phyloP scores from a whole-genome alignment of 768 basidiomycete species.

The Termitomyces titanicus region DNA sequence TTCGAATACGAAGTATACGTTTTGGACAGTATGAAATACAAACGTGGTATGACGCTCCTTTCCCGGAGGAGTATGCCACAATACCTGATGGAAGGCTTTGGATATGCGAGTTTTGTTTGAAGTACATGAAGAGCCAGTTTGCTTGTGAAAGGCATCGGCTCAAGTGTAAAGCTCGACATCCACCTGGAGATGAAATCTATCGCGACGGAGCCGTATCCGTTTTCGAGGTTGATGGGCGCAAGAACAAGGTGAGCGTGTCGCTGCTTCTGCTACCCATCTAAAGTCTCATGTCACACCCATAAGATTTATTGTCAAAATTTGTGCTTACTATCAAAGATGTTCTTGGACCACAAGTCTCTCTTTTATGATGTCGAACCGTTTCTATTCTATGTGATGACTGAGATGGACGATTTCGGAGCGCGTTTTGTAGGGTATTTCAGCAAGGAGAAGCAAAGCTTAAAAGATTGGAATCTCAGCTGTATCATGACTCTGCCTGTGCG shows the following conservation, averaged over 20 bases:
- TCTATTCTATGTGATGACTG: conserved; percentile 96
- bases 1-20: conserved; percentile 83
- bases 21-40: conserved; percentile 92
- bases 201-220: conserved; percentile 84
- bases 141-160: conserved; percentile 84
- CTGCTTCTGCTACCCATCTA: not conserved
- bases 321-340: conserved; percentile 97
- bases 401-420: conserved; percentile 84
- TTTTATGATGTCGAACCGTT: conserved; percentile 99
- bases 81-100: conserved; percentile 90
- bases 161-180: conserved; percentile 94
- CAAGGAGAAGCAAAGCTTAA: conserved; percentile 96
- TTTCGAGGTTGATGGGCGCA: conserved; percentile 97
- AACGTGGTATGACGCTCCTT: conserved; percentile 99
- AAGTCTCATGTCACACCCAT: conserved; percentile 9
- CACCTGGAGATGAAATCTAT: conserved; percentile 98
- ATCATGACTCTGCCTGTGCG: conserved; percentile 98
- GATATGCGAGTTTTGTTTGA: conserved; percentile 98
- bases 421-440: conserved; percentile 98
- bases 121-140: conserved; percentile 96
- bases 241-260: conserved; percentile 72
- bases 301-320: conserved; percentile 99
- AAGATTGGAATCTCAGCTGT: conserved; percentile 97
- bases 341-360: conserved; percentile 96
- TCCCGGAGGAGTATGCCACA: conserved; percentile 93